Evolutionary conservation across 169 alveolate species (phyloP).

Genomic region (Perkinsus olseni): DNA sequence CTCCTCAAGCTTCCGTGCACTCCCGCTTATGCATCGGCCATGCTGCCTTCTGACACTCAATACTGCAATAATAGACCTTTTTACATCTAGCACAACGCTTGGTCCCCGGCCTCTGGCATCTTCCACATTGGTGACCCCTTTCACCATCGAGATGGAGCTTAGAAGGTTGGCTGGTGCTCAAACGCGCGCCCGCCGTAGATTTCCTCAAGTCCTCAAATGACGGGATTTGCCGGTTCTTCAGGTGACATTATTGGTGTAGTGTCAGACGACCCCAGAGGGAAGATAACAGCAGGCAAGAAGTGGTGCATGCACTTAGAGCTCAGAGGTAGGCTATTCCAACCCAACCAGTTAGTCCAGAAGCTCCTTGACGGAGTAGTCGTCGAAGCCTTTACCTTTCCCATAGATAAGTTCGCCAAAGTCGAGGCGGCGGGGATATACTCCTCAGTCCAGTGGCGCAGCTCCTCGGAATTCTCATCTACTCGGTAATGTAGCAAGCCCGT

Average conservation of each 20-base stretch:
- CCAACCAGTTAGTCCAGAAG: background rate
- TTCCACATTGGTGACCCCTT: background rate
- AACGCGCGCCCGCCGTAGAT: no score
- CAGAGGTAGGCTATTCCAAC: background rate
- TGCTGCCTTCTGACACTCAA: background rate
- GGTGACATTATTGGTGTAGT: background rate
- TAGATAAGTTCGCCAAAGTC: background rate
- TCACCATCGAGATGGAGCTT: no score
- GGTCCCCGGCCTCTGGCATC: background rate
- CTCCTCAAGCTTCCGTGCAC: no score
- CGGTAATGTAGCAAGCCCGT: background rate
- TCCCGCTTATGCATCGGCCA: background rate
- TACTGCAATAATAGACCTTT: background rate
- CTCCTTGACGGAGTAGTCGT: background rate
- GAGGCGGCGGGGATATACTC: background rate
- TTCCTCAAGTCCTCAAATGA: no score
- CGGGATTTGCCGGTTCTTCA: no score
- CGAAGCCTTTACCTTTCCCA: background rate
- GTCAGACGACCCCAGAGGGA: background rate
- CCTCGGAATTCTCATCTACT: background rate
- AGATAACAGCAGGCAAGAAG: background rate
- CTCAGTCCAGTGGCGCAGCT: background rate
- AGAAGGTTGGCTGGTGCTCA: no score
- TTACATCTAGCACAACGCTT: background rate
- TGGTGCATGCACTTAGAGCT: background rate